Conservation (phyloP, 768 basidiomycete species). For the Lentinula detonsa region DNA sequence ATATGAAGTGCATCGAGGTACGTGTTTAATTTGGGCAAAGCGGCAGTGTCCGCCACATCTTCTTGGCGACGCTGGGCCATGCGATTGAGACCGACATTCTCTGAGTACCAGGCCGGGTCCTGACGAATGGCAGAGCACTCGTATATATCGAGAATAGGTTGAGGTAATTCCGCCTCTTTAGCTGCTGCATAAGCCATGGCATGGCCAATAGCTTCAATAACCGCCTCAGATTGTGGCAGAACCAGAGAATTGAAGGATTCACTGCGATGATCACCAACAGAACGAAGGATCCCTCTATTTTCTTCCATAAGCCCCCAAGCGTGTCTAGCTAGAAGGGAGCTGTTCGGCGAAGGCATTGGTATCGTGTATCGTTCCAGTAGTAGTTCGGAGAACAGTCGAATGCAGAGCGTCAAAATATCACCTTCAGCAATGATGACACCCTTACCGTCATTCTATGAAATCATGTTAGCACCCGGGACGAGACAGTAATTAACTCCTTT, state of each 20-base stretch:
- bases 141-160: constrained; percentile 49
- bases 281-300: constrained; percentile 31
- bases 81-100: constrained; percentile 43
- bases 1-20: constrained; percentile 40
- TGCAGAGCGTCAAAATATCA: constrained; percentile 44
- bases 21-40: constrained; percentile 34
- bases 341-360: constrained; percentile 40
- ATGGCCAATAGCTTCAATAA: constrained; percentile 60
- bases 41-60: constrained; percentile 36
- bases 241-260: constrained; percentile 45
- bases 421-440: constrained; percentile 60
- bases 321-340: constrained; percentile 51
- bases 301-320: constrained; percentile 39
- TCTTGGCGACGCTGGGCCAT: constrained; percentile 41
- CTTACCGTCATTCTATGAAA: constrained; percentile 36
- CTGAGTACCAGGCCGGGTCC: constrained; percentile 57
- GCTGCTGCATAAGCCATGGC: constrained; percentile 56
- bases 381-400: constrained; percentile 54
- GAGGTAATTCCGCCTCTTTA: constrained; percentile 33
- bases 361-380: constrained; percentile 48
- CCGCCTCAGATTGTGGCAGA: constrained; percentile 47
- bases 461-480: neutral
- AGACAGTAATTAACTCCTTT: neutral
- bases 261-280: constrained; percentile 41
- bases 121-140: constrained; percentile 45